Conservation (phyloP, 164 flowering plant genomes). For the Annona cherimola region DNA sequence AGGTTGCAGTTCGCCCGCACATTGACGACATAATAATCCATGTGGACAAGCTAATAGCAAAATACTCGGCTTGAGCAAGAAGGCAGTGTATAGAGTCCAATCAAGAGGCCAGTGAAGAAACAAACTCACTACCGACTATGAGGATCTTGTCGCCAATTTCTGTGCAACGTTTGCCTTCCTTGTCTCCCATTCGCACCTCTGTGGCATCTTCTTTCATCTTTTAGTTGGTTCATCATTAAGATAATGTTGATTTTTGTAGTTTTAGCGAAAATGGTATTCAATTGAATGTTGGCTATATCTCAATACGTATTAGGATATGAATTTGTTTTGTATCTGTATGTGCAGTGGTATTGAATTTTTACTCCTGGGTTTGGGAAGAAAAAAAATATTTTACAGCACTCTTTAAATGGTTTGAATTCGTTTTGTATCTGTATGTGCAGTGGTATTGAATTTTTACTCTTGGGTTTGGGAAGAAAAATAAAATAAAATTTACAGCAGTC, state of each 20-base stretch:
- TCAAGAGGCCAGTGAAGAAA: not conserved
- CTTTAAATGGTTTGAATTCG: not conserved
- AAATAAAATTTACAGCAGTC: too few species aligned
- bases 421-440: too few species aligned
- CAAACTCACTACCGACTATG: not conserved
- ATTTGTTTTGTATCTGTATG: not conserved
- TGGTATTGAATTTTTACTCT: not conserved
- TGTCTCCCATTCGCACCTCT: not conserved
- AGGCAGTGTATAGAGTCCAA: not conserved
- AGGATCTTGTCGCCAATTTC: not conserved
- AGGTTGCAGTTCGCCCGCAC: slow-evolving; percentile 73
- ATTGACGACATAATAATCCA: slow-evolving; percentile 86
- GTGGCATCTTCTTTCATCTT: not conserved
- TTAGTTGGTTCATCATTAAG: not conserved
- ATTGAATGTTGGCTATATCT: not conserved
- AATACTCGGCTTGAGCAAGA: slow-evolving; percentile 32
- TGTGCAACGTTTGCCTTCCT: not conserved
- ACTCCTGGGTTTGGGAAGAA: not conserved
- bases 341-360: not conserved
- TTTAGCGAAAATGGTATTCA: not conserved
- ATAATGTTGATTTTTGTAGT: not conserved
- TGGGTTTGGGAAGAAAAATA: not conserved
- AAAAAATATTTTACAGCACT: too few species aligned
- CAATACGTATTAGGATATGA: not conserved
- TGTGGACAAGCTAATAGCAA: slow-evolving; percentile 77